Percentiles rank a stretch among this genome's conserved stretches.
Conservation (phyloP, 2,329 filamentous ascomycete species). For the Neopestalotiopsis sp. region DNA sequence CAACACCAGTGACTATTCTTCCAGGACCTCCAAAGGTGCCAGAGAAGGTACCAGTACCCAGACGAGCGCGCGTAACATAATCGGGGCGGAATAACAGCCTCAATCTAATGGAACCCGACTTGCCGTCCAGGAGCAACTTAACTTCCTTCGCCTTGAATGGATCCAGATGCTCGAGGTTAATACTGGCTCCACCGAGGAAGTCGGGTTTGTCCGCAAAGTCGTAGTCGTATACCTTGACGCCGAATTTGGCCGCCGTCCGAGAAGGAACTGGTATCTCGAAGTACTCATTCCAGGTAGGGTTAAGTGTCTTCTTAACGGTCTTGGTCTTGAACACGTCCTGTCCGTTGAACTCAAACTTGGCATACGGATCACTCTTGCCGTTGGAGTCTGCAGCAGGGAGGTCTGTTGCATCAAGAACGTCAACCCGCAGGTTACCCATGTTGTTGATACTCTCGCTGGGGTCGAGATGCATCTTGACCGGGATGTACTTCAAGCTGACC, state of each 20-base stretch:
- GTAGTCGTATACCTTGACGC: conserved; percentile 88
- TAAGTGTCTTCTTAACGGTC: conserved; percentile 93
- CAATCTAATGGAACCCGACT: conserved; percentile 82
- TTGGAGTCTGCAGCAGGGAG: conserved; percentile 95
- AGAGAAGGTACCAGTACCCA: conserved; percentile 91
- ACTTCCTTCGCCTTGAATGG: conserved; percentile 84
- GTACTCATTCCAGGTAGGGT: conserved; percentile 94
- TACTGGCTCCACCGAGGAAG: conserved; percentile 77
- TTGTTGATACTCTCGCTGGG: conserved; percentile 98
- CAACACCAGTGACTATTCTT: conserved; percentile 82
- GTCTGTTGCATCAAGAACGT: conserved; percentile 83
- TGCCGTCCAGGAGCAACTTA: conserved; percentile 79
- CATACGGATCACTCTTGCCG: conserved; percentile 96
- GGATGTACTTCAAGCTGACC: conserved; percentile 93
- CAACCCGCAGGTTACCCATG: conserved; percentile 93
- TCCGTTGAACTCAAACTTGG: conserved; percentile 90
- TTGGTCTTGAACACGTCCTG: conserved; percentile 95
- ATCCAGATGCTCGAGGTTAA: conserved; percentile 81
- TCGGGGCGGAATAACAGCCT: conserved; percentile 91
- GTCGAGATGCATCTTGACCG: conserved; percentile 91
- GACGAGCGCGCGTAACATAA: conserved; percentile 84
- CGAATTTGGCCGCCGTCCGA: conserved; percentile 83
- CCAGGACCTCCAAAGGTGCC: conserved; percentile 87
- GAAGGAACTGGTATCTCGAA: conserved; percentile 87
- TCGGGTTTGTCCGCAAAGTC: conserved; percentile 97